Conservation (phyloP, 2,329 filamentous ascomycete species). For the Calonectria naviculata region DNA sequence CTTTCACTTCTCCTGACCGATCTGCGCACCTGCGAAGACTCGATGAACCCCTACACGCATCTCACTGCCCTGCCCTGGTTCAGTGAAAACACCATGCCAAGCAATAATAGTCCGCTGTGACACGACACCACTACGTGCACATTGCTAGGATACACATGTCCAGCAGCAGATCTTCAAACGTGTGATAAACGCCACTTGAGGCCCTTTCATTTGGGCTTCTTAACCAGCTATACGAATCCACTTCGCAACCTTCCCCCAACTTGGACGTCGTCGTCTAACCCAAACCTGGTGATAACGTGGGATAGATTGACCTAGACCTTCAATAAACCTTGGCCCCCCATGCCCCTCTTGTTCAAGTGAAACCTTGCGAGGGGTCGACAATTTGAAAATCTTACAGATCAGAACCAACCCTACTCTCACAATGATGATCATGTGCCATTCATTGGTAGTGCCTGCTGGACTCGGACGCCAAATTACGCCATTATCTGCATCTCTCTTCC, state of each 20-base stretch:
- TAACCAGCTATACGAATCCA: not conserved
- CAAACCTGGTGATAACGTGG: not conserved
- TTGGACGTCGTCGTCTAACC: not conserved
- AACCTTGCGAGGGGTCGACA: not conserved
- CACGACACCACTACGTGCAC: not conserved
- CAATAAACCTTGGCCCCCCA: not conserved
- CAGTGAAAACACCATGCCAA: not conserved
- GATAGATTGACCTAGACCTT: not conserved
- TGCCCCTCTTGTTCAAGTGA: not conserved
- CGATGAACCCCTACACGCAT: not conserved
- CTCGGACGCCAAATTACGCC: not conserved
- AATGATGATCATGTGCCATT: not conserved
- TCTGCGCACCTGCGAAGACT: not conserved
- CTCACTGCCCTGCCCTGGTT: not conserved
- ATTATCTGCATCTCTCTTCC: not conserved
- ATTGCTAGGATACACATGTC: not conserved
- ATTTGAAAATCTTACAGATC: not conserved
- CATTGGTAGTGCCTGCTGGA: not conserved
- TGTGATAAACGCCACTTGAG: not conserved
- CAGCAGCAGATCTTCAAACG: not conserved
- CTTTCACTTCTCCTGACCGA: not conserved
- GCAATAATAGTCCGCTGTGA: not conserved
- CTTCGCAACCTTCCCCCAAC: not conserved
- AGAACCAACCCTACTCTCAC: not conserved
- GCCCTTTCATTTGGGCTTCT: not conserved